Evolutionary conservation across 768 basidiomycete genomes (phyloP).

Genomic region (Cystobasidiopsis lactophilus): DNA sequence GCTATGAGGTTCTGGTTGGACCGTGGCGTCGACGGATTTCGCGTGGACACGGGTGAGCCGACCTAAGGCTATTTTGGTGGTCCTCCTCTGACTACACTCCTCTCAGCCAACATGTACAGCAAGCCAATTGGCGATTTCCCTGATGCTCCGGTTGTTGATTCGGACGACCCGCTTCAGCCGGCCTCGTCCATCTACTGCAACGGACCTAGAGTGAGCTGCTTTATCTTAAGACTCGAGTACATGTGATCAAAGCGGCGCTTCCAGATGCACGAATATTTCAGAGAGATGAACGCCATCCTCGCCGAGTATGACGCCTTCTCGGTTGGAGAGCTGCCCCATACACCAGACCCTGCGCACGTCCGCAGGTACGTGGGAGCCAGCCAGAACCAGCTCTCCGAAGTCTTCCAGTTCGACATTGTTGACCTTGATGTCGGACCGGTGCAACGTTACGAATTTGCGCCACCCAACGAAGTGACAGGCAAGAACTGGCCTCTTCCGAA

Average conservation of each 20-base stretch:
- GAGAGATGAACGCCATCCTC: conserved; percentile 43
- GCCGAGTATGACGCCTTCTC: conserved; percentile 41
- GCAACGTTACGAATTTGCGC: background rate
- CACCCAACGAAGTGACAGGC: no score
- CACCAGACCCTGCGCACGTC: background rate
- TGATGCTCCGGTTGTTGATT: conserved; percentile 40
- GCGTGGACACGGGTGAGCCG: conserved; percentile 36
- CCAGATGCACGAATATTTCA: conserved; percentile 45
- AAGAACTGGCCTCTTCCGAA: conserved; percentile 1
- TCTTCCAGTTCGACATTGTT: conserved; percentile 32
- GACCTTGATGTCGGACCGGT: background rate
- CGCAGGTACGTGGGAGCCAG: conserved; percentile 30
- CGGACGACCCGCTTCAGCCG: conserved; percentile 18
- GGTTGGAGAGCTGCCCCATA: conserved; percentile 44
- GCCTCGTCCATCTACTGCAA: conserved; percentile 1
- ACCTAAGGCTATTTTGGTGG: no score
- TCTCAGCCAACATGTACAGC: conserved; percentile 25
- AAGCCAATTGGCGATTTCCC: conserved; percentile 43
- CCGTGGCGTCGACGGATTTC: conserved; percentile 51
- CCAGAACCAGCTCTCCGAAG: conserved; percentile 34
- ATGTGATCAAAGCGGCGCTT: no score
- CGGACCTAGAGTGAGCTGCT: conserved; percentile 41
- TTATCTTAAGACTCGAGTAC: no score
- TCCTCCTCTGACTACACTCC: no score
- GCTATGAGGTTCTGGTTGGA: conserved; percentile 47